Conservation (phyloP, 768 basidiomycete genomes). For the Neoboletus brunneissimus region DNA sequence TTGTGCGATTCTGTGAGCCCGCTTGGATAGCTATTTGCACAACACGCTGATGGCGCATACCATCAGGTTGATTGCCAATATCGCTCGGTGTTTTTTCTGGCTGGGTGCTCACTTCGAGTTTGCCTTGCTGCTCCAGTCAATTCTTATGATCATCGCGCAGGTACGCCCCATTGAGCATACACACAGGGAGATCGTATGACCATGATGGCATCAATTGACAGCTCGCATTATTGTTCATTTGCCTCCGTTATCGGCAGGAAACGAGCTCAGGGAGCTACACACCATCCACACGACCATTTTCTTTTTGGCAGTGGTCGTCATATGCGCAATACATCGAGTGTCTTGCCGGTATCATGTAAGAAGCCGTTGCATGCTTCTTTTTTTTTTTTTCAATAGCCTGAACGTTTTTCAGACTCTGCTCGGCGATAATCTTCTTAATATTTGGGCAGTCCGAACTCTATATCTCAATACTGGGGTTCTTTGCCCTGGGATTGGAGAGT, state of each 20-base stretch:
- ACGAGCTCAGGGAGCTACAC: slow-evolving; percentile 57
- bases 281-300: slow-evolving; percentile 60
- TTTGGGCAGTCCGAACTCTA: slow-evolving; percentile 62
- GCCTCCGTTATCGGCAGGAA: slow-evolving; percentile 66
- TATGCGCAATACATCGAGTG: slow-evolving; percentile 83
- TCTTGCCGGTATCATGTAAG: slow-evolving; percentile 72
- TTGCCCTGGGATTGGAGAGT: slow-evolving; percentile 80
- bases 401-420: slow-evolving; percentile 46
- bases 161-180: slow-evolving; percentile 37
- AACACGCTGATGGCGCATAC: slow-evolving; percentile 9
- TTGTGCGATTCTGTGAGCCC: slow-evolving; percentile 72
- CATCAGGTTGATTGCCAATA: slow-evolving; percentile 73
- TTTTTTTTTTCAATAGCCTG: slow-evolving; percentile 6
- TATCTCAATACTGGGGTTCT: slow-evolving; percentile 64
- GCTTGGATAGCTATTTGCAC: background rate
- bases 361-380: background rate
- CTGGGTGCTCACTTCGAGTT: slow-evolving; percentile 75
- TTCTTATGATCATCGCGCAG: slow-evolving; percentile 84
- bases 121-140: slow-evolving; percentile 73
- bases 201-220: slow-evolving; percentile 31
- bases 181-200: slow-evolving; percentile 19
- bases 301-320: slow-evolving; percentile 83
- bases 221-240: slow-evolving; percentile 80
- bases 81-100: slow-evolving; percentile 91
- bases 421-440: slow-evolving; percentile 73